Percentiles rank a stretch among this genome's conserved stretches.
These are phyloP conservation scores for Cryptomeria japonica DNA, from an alignment of 75 land plant species.

Conservation along the genomic window DNA sequence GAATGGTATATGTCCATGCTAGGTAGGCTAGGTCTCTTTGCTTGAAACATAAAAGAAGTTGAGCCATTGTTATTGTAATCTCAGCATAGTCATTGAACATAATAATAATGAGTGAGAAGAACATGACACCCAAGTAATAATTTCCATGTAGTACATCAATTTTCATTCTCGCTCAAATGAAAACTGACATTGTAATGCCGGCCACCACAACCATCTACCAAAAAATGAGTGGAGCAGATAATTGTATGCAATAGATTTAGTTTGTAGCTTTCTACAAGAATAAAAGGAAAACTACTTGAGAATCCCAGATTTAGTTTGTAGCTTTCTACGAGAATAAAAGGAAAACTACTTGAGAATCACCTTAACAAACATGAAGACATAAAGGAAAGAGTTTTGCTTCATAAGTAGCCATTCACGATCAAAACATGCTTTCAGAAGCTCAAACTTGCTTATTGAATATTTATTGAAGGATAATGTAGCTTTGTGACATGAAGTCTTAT, in stretches of 20 bases:
- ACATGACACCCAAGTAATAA: slow-evolving; percentile 59
- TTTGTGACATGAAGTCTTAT: slow-evolving; percentile 28
- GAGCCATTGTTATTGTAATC: slow-evolving; percentile 42
- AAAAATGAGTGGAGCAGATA: background rate
- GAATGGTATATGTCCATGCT: slow-evolving; percentile 76
- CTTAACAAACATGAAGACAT: slow-evolving; percentile 41
- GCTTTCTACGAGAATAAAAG: too few species aligned
- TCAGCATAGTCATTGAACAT: slow-evolving; percentile 68
- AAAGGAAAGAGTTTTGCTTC: slow-evolving; percentile 46
- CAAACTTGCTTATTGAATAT: slow-evolving; percentile 22
- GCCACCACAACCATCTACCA: slow-evolving; percentile 8
- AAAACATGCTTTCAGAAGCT: slow-evolving; percentile 43
- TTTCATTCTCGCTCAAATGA: slow-evolving; percentile 58
- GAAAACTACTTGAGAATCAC: slow-evolving; percentile 15
- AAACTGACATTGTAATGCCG: slow-evolving; percentile 50
- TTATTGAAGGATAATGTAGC: slow-evolving; percentile 27
- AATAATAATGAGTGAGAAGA: slow-evolving; percentile 47
- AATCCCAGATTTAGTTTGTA: too few species aligned
- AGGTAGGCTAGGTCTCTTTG: slow-evolving; percentile 71
- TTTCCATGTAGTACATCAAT: slow-evolving; percentile 33
- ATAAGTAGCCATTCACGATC: slow-evolving; percentile 43
- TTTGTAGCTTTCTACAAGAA: background rate
- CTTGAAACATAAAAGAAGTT: slow-evolving; percentile 64
- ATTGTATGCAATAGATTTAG: background rate
- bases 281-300: background rate